Evolutionary conservation across 495 filamentous ascomycete genomes (phyloP).

Genomic region (Hypoxylon crocopeplum): DNA sequence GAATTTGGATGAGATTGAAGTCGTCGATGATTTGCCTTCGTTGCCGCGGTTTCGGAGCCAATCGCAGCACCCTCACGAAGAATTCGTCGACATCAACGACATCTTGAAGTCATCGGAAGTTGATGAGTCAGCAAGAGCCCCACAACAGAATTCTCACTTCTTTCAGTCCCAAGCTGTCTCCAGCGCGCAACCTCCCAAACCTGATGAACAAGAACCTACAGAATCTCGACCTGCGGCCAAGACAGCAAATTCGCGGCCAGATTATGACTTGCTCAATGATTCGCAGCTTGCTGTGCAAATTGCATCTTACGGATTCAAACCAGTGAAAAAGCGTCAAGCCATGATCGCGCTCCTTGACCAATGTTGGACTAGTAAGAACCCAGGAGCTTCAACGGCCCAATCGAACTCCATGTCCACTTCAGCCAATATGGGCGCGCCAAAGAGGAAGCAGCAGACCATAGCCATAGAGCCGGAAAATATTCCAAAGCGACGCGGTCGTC

Average conservation of each 20-base stretch:
- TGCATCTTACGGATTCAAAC: constrained; percentile 74
- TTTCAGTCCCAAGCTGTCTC: constrained; percentile 10
- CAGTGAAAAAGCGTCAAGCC: constrained; percentile 69
- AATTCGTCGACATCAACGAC: constrained; percentile 50
- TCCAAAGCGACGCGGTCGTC: constrained; percentile 52
- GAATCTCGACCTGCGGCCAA: constrained; percentile 7
- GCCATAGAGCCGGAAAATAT: constrained; percentile 16
- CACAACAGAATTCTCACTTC: constrained; percentile 8
- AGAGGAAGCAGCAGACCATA: constrained; percentile 10
- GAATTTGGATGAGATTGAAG: constrained; percentile 62
- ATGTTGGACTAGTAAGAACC: constrained; percentile 70
- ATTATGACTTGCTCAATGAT: constrained; percentile 69
- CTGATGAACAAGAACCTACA: not conserved
- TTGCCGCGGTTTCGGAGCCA: not conserved
- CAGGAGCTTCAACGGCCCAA: constrained; percentile 8
- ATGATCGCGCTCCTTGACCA: constrained; percentile 76
- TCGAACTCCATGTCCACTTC: constrained; percentile 36
- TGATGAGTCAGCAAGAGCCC: not conserved
- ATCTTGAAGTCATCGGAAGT: constrained; percentile 34
- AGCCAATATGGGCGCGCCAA: constrained; percentile 4
- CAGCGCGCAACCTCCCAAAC: constrained; percentile 29
- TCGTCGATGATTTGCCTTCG: constrained; percentile 47
- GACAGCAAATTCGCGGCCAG: constrained; percentile 55
- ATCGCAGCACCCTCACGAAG: constrained; percentile 7
- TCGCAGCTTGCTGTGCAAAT: constrained; percentile 68